phyloP scores from a whole-genome alignment of 768 basidiomycete genomes.

The Gautieria morchelliformis region DNA sequence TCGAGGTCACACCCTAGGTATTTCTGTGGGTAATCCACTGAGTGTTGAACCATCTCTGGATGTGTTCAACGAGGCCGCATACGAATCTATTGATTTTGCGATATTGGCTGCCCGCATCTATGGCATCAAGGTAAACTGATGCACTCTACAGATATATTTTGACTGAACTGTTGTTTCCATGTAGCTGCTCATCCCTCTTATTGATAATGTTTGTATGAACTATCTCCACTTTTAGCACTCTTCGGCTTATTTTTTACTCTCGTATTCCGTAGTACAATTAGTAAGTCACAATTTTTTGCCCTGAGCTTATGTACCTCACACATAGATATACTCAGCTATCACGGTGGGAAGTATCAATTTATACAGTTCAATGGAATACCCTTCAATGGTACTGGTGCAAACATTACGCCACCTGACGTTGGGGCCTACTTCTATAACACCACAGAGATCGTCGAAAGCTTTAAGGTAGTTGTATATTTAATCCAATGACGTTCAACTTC shows the following conservation, averaged over 20 bases:
- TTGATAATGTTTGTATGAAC: constrained; percentile 10
- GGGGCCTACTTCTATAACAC: constrained; percentile 19
- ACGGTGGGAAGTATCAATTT: constrained; percentile 24
- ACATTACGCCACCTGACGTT: constrained; percentile 18
- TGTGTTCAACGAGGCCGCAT: constrained; percentile 18
- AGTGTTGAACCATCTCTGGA: constrained; percentile 20
- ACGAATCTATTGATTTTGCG: constrained; percentile 22
- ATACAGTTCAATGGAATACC: constrained; percentile 15
- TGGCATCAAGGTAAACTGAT: constrained; percentile 11
- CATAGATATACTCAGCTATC: constrained; percentile 6
- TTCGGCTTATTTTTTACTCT: neutral
- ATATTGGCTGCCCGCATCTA: constrained; percentile 17
- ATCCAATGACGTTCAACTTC: neutral
- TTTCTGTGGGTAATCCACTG: constrained; percentile 19
- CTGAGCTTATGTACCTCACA: neutral
- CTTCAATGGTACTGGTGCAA: constrained; percentile 15
- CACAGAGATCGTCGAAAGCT: constrained; percentile 14
- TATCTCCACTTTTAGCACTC: neutral
- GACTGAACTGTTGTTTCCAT: neutral
- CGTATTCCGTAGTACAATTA: constrained; percentile 11
- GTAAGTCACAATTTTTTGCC: neutral
- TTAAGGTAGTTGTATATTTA: constrained; percentile 10
- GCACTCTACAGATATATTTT: neutral
- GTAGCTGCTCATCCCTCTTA: constrained; percentile 11
- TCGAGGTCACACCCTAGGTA: constrained; percentile 22